Conservation (phyloP, 2,329 filamentous ascomycete genomes). For the Shiraia bambusicola region DNA sequence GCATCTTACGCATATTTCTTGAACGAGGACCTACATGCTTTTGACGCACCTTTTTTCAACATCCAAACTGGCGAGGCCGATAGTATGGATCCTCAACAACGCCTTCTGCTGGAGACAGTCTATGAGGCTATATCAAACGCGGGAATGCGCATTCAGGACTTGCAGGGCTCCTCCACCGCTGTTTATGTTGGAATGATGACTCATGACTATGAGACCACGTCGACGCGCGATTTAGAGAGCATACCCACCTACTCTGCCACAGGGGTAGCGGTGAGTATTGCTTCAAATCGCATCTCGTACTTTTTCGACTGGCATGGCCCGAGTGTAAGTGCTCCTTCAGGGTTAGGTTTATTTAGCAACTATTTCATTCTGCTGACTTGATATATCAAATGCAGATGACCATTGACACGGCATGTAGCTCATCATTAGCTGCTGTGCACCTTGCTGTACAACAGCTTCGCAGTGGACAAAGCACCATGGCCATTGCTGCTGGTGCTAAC, state of each 20-base stretch:
- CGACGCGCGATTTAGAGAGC: slow-evolving; percentile 1
- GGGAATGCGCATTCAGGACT: slow-evolving; percentile 3
- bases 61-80: slow-evolving; percentile 17
- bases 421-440: slow-evolving; percentile 31
- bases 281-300: slow-evolving; percentile 42
- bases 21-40: neutral
- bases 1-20: too few species aligned
- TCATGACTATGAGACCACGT: slow-evolving; percentile 7
- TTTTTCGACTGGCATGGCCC: slow-evolving; percentile 43
- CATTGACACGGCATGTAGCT: slow-evolving; percentile 44
- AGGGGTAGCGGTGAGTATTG: slow-evolving; percentile 22
- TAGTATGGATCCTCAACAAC: slow-evolving; percentile 27
- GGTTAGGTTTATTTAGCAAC: too few species aligned
- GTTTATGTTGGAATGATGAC: slow-evolving; percentile 11
- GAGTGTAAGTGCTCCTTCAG: too few species aligned
- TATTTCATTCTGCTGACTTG: too few species aligned
- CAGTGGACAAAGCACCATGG: slow-evolving; percentile 10
- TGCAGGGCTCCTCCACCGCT: slow-evolving; percentile 8
- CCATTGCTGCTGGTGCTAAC: slow-evolving; percentile 15
- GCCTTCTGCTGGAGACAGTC: slow-evolving; percentile 17
- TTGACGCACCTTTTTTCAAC: slow-evolving; percentile 25
- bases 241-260: slow-evolving; percentile 19
- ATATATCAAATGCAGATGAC: too few species aligned
- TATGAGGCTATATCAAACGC: slow-evolving; percentile 20
- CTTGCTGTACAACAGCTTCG: slow-evolving; percentile 10